Base-by-base conservation (phyloP, 805 yeast species). In the Metschnikowia gelsemii region DNA sequence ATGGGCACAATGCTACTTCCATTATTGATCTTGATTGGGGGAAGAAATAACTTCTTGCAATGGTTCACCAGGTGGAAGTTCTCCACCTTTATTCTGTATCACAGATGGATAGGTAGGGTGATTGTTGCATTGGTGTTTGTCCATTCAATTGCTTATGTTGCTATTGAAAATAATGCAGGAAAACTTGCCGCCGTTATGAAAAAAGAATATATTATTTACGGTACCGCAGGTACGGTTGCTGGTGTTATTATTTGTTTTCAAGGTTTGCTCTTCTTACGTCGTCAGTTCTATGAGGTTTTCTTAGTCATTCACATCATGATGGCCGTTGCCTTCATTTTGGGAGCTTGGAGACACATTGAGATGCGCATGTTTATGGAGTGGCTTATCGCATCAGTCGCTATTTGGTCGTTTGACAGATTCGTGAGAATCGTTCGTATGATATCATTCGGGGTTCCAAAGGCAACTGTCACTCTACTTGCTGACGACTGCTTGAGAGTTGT, bases 401-500 rank as follows among this genome's bases (percentile, higher is more conserved):
- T 65, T 8, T 68, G 74, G 74, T 54, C 50, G 0, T 56, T 66
- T 33, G 73, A 68, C 44, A 51, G 73, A 31, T 52, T 50, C 7
- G 52, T 59, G 0, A 51, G 73, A 42, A 11, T 64, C 9, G 45
- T 25, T 1, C 52, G 73, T 26, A 50, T 68, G 22, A 5, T 51
- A 3, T 41, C 46, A 13, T 68, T 68, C 46, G 74, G 74, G 1
- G 56, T 56, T 22, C 73, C 72, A 1, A 46, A 50, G 14, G 64
- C 72, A 1, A 45, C 47, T 6, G 58, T 68, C 7, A 41, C 51
- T 2, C 46, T 68, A 28, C 46, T 63, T 21, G 59, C 64, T 1
- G 64, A 63, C 31, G 72, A 68, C 33, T 65, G 70, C n/a, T 55
- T 68, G 32, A 59, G 63, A 42, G 66, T 68, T 2, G 45, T 49